Evolutionary conservation across 148 eudicot genomes (phyloP), one percentile per base, ranked within the genome.

Genomic region (Selenicereus undatus): DNA sequence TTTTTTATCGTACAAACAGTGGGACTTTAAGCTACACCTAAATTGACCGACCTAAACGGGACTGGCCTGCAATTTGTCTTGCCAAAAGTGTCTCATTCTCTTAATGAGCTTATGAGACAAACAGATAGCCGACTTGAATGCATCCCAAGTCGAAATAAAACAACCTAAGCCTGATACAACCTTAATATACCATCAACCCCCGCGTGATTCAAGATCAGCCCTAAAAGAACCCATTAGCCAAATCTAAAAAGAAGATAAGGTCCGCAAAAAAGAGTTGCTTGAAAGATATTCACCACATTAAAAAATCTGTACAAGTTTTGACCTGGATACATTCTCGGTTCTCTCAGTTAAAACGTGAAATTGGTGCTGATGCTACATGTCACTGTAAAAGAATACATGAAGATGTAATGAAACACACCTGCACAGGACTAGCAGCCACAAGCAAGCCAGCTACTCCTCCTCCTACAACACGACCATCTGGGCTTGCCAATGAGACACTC

Each of bases 401-500:
- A 42, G 18, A 22, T 26, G 39, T 60, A 83, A 66, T 72, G 65
- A 73, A 72, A 17, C 29, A 21, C 83, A 97, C 99, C 98, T 94
- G 99, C 58, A 97, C 92, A 21, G 97, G 95, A 83, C 90, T 78
- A 71, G 98, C 95, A 71, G 99, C 99, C 35, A 97, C 91, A 30
- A 97, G 87, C 81, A 90, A 83, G 62, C 99, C 99, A 62, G 97
- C 99, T 18, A 97, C 98, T 56, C 99, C 92, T 76, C 99, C 99
- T 16, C 99, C 99, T 13, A 97, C 88, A 77, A 97, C 97, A 82
- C 99, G 97, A 27, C 99, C 99, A 83, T 97, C 99, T 13, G 97
- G 94, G 85, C 98, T 86, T 27, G 96, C 96, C 82, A 97, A 86
- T 17, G 98, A 97, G 78, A 97, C 99, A 76, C 99, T 97, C 95